A percentile compares a stretch with the other conserved stretches of the same genome.
Conservation (phyloP, 352 stramenopile genomes). For the Hyaloperonospora arabidopsidis region DNA sequence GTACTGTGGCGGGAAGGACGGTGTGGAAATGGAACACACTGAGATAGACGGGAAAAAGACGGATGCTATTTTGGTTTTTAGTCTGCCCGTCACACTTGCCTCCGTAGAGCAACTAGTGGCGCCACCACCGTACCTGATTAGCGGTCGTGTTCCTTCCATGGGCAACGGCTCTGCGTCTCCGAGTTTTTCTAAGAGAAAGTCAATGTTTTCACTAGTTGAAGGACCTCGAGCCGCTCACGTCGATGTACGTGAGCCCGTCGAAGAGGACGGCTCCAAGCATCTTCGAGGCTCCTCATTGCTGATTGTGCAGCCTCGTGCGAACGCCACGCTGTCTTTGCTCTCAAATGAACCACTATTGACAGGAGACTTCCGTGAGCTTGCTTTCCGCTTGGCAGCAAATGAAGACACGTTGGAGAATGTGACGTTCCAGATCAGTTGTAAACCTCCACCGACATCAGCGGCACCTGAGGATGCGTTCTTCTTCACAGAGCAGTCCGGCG, state of each 20-base stretch:
- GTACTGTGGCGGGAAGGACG: slow-evolving; percentile 22
- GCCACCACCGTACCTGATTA: slow-evolving; percentile 38
- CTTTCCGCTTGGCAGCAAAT: slow-evolving; percentile 50
- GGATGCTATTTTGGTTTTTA: slow-evolving; percentile 39
- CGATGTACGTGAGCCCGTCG: slow-evolving; percentile 28
- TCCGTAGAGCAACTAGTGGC: slow-evolving; percentile 29
- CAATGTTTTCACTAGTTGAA: slow-evolving; percentile 57
- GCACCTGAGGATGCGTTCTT: slow-evolving; percentile 47
- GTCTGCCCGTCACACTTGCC: slow-evolving; percentile 40
- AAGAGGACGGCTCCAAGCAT: slow-evolving; percentile 41
- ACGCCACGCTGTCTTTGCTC: slow-evolving; percentile 47
- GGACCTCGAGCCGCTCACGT: slow-evolving; percentile 19
- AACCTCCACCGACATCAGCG: slow-evolving; percentile 41
- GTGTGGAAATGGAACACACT: slow-evolving; percentile 6
- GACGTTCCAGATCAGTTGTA: slow-evolving; percentile 44
- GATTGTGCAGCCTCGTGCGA: slow-evolving; percentile 62
- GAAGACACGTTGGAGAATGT: slow-evolving; percentile 59
- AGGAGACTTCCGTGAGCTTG: slow-evolving; percentile 58
- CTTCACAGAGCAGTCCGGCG: slow-evolving; percentile 36
- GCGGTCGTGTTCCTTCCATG: slow-evolving; percentile 75
- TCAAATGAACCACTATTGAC: slow-evolving; percentile 51
- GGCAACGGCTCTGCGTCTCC: slow-evolving; percentile 73
- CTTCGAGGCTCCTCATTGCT: slow-evolving; percentile 45
- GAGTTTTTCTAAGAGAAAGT: slow-evolving; percentile 72
- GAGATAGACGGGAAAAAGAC: slow-evolving; percentile 9